These are phyloP conservation scores for Pseudopithomyces maydicus DNA, from an alignment of 2,329 filamentous ascomycete genomes.

Conservation along the genomic window DNA sequence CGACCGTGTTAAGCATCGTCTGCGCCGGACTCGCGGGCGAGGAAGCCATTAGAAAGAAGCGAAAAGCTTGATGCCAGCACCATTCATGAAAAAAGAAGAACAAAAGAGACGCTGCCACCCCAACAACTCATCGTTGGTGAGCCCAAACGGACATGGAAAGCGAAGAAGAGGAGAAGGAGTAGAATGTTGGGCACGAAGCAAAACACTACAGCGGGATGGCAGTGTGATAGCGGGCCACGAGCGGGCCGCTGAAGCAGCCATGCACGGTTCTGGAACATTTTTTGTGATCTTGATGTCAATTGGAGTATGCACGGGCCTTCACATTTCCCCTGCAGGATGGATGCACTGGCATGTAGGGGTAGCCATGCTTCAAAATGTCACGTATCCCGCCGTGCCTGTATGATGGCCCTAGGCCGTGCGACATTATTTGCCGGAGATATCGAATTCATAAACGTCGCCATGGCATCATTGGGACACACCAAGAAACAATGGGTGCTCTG, in stretches of 20 bases:
- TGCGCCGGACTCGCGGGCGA: slow-evolving; percentile 35
- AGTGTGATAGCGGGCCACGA: not conserved
- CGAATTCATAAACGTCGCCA: slow-evolving; percentile 2
- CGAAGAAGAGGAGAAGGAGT: slow-evolving; percentile 5
- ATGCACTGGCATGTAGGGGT: slow-evolving; percentile 12
- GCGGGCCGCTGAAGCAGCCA: slow-evolving; percentile 4
- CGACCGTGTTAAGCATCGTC: slow-evolving; percentile 27
- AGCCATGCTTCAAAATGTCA: slow-evolving; percentile 16
- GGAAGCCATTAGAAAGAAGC: slow-evolving; percentile 17
- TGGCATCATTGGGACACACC: slow-evolving; percentile 8
- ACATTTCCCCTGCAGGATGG: slow-evolving; percentile 17
- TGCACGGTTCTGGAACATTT: slow-evolving; percentile 5
- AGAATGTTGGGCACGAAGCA: slow-evolving; percentile 5
- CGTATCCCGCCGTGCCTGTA: slow-evolving; percentile 22
- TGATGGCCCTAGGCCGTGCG: slow-evolving; percentile 25
- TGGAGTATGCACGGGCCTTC: slow-evolving; percentile 7
- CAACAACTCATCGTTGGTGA: slow-evolving; percentile 11
- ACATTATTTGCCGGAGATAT: slow-evolving; percentile 26
- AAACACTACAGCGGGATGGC: slow-evolving; percentile 3
- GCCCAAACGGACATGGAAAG: slow-evolving; percentile 2
- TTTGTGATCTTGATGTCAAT: slow-evolving; percentile 2
- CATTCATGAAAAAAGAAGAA: slow-evolving; percentile 10
- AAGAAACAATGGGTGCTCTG: slow-evolving; percentile 5
- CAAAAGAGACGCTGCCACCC: slow-evolving; percentile 2
- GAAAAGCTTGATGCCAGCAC: slow-evolving; percentile 13